Base-by-base conservation (phyloP, 2,329 filamentous ascomycete genomes). In the Fusarium sp. region DNA sequence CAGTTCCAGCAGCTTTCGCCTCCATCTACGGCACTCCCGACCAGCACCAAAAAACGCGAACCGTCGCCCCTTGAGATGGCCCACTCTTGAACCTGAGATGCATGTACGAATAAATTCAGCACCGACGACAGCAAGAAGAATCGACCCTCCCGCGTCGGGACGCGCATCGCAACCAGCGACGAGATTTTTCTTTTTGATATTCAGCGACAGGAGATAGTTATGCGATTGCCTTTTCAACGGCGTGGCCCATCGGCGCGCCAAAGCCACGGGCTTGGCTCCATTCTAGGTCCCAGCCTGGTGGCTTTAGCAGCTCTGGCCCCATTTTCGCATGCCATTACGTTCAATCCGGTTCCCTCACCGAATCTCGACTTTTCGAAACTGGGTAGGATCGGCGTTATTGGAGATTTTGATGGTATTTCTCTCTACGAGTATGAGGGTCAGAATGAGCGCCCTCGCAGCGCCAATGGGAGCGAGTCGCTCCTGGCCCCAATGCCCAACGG, bases 401-500 rank as follows among this genome's bases (percentile, higher is more conserved):
- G 97, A 77, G 92, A 98, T 83, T 99, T 98, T 81, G 91, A 94
- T 79, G 94, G 95, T 64, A 93, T 98, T 78, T 98, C 97, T 14
- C 86, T 98, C 43, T 98, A 97, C 85, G 87, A 95, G 80, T 98
- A 92, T 79, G 87, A 93, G 79, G 94, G 93, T 72, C 96, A 99
- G 82, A 92, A 87, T 68, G 90, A 96, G 82, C 86, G 87, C 70
- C 84, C 88, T 17, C 89, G 90, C 77, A 91, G 85, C 78, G 90
- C 88, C 68, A 95, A 97, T 86, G 94, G 94, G 80, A 94, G 92
- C 78, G 91, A 95, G 79, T 93, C 94, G 20, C 89, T 99, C 45
- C 89, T 98, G 64, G 90, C 93, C 22, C 91, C 92, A 62, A 90
- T 97, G 74, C 96, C 97, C 4, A 97, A 98, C 84, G 95, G 95